Evolutionary conservation across 805 yeast genomes (phyloP).

Genomic region (Cyberlindnera meyerae): DNA sequence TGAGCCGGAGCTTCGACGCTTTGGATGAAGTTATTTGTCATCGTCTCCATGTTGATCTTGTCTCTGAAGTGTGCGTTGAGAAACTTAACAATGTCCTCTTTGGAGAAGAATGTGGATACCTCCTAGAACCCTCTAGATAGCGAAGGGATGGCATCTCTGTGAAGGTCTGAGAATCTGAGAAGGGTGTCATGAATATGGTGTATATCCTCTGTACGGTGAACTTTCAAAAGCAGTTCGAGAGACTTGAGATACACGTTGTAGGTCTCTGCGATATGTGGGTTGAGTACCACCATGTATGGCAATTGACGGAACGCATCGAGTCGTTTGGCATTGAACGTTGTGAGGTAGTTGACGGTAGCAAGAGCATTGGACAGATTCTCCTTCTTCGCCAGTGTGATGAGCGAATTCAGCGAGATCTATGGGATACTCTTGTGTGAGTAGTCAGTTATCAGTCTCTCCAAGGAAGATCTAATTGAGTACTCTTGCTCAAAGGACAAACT

Average conservation of each 20-base stretch:
- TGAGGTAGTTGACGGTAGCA: conserved; percentile 50
- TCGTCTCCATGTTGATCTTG: conserved; percentile 78
- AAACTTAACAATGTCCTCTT: conserved; percentile 51
- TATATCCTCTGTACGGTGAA: conserved; percentile 37
- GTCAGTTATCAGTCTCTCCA: conserved; percentile 54
- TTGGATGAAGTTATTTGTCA: conserved; percentile 80
- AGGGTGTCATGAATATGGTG: conserved; percentile 50
- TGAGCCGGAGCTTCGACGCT: conserved; percentile 46
- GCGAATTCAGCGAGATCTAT: conserved; percentile 45
- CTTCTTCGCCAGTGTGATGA: conserved; percentile 38
- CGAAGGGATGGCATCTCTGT: conserved; percentile 77
- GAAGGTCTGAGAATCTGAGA: conserved; percentile 60
- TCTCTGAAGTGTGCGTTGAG: conserved; percentile 75
- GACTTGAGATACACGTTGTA: conserved; percentile 72
- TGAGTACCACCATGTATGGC: conserved; percentile 80
- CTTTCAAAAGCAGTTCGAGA: conserved; percentile 44
- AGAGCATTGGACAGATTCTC: conserved; percentile 34
- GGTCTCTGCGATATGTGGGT: conserved; percentile 79
- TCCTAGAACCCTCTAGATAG: conserved; percentile 81
- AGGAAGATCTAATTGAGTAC: conserved; percentile 51
- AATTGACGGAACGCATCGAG: conserved; percentile 63
- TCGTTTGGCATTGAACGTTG: conserved; percentile 66
- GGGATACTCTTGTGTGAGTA: conserved; percentile 51
- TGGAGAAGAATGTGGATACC: conserved; percentile 42
- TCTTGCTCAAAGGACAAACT: conserved; percentile 40